Evolutionary conservation across 345 rosid species (phyloP).

Genomic region (Mangifera indica): DNA sequence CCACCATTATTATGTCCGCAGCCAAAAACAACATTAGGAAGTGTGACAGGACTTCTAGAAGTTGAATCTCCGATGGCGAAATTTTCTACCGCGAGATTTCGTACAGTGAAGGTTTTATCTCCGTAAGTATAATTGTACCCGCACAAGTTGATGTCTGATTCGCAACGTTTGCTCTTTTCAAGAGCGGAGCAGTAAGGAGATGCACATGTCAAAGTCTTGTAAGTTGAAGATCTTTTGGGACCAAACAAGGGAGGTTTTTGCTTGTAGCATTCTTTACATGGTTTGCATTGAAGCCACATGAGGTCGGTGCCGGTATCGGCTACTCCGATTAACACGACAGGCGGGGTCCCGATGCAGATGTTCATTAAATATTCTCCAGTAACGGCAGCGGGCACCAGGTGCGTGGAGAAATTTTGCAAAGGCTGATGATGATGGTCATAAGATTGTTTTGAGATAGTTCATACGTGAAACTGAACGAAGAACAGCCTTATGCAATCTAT

Average conservation of each 20-base stretch:
- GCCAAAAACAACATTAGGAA: conserved; percentile 38
- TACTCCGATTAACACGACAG: conserved; percentile 31
- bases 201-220: conserved; percentile 32
- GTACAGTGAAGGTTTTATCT: conserved; percentile 40
- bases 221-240: conserved; percentile 46
- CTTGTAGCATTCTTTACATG: conserved; percentile 51
- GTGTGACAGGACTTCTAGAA: conserved; percentile 18
- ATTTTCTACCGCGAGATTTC: conserved; percentile 46
- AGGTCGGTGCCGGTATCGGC: conserved; percentile 74
- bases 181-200: conserved; percentile 34
- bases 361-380: conserved; percentile 59
- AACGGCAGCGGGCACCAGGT: conserved; percentile 32
- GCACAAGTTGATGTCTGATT: conserved; percentile 24
- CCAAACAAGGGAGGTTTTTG: conserved; percentile 49
- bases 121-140: conserved; percentile 47
- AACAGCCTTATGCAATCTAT: conserved; percentile 40
- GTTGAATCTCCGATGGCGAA: conserved; percentile 29
- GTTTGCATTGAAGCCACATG: conserved; percentile 61
- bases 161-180: conserved; percentile 21
- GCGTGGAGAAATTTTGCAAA: conserved; percentile 32
- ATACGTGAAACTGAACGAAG: conserved; percentile 52
- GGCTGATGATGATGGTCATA: not conserved
- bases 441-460: conserved; percentile 20
- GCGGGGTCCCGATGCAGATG: conserved; percentile 57
- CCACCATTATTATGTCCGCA: conserved; percentile 54